Percentiles rank a stretch among this genome's conserved stretches.
These are phyloP conservation scores for Paramecium sonneborni DNA, from an alignment of 73 alveolate genomes.

Conservation along the genomic window DNA sequence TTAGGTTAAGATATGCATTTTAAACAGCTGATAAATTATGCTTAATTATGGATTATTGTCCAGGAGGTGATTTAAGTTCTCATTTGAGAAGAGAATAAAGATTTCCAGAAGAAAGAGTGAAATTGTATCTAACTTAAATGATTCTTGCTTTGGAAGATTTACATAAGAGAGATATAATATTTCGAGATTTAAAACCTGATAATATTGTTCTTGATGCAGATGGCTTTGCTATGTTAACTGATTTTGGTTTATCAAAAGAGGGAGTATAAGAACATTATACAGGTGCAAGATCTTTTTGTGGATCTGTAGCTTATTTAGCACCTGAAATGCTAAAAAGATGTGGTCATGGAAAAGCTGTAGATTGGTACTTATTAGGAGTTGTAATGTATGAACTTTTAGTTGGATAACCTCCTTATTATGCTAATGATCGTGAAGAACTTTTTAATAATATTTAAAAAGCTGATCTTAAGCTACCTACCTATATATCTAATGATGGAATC, in stretches of 20 bases:
- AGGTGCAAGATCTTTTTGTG: slow-evolving; percentile 91
- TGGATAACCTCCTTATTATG: slow-evolving; percentile 84
- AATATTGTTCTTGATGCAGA: slow-evolving; percentile 92
- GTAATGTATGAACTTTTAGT: slow-evolving; percentile 76
- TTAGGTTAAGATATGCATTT: slow-evolving; percentile 87
- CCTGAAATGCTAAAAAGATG: slow-evolving; percentile 83
- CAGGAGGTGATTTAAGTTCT: slow-evolving; percentile 95
- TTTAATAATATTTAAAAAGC: slow-evolving; percentile 79
- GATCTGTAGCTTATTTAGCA: slow-evolving; percentile 85
- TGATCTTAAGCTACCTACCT: slow-evolving; percentile 74
- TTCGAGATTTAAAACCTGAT: slow-evolving; percentile 94
- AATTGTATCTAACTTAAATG: slow-evolving; percentile 85
- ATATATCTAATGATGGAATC: slow-evolving; percentile 70
- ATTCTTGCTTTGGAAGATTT: slow-evolving; percentile 90
- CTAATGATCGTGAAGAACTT: slow-evolving; percentile 68
- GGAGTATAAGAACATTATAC: slow-evolving; percentile 83
- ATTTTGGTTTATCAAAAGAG: slow-evolving; percentile 92
- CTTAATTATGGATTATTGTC: slow-evolving; percentile 89
- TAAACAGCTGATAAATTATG: slow-evolving; percentile 91
- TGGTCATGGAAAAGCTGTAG: slow-evolving; percentile 82
- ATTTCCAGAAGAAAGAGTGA: slow-evolving; percentile 91
- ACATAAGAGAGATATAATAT: slow-evolving; percentile 89
- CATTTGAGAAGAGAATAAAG: slow-evolving; percentile 84
- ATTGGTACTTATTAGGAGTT: slow-evolving; percentile 82
- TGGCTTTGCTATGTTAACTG: slow-evolving; percentile 94